phyloP scores from a whole-genome alignment of 768 basidiomycete genomes.

The Mycena filopes region DNA sequence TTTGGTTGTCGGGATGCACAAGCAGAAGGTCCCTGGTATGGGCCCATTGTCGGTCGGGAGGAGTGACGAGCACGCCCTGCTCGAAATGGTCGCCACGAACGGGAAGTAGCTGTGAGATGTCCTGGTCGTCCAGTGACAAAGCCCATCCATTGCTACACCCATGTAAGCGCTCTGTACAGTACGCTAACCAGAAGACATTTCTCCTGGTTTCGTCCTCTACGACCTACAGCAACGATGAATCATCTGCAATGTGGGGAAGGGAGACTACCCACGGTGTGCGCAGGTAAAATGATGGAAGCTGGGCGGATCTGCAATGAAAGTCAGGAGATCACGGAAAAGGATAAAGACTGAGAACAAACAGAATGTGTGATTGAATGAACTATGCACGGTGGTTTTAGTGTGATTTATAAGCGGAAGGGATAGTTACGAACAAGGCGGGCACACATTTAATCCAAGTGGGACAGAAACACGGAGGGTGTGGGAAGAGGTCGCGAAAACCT shows the following conservation, averaged over 20 bases:
- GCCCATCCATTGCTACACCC: conserved; percentile 80
- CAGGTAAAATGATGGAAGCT: conserved; percentile 67
- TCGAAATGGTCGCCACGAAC: conserved; percentile 69
- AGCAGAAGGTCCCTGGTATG: conserved; percentile 70
- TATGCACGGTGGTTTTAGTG: background rate
- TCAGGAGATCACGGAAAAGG: conserved; percentile 45
- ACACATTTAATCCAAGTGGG: conserved; percentile 77
- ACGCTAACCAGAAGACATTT: conserved; percentile 81
- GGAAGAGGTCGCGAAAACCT: conserved; percentile 72
- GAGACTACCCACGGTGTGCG: conserved; percentile 55
- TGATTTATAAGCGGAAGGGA: too few species aligned
- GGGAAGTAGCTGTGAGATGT: conserved; percentile 77
- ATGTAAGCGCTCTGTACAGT: conserved; percentile 73
- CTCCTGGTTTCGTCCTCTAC: conserved; percentile 78
- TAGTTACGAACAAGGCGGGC: conserved; percentile 56
- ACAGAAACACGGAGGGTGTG: conserved; percentile 67
- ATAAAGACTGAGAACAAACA: conserved; percentile 42
- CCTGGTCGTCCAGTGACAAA: conserved; percentile 75
- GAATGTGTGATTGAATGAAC: conserved; percentile 71
- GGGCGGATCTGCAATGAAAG: conserved; percentile 44
- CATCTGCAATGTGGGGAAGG: background rate
- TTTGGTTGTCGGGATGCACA: conserved; percentile 66
- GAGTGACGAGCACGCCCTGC: conserved; percentile 65
- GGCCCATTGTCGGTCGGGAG: conserved; percentile 73
- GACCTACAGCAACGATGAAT: conserved; percentile 6